Base-by-base conservation (phyloP, 2,329 filamentous ascomycete genomes). In the Alternaria rosae region DNA sequence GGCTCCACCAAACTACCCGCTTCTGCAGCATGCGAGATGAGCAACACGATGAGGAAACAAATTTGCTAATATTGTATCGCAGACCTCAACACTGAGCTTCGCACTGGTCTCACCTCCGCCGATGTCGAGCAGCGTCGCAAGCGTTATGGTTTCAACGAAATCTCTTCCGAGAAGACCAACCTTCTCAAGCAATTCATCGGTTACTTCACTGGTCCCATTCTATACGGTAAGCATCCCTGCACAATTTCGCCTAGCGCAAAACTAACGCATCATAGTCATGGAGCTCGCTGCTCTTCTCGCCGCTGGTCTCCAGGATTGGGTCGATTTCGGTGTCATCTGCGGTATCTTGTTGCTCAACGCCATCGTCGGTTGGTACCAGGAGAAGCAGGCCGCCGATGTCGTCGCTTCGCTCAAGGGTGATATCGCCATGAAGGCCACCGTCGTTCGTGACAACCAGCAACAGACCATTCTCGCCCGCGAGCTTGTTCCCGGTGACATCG, bases 301-400 rank as follows among this genome's bases (percentile, higher is more conserved):
- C 71, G 88, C 88, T 76, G 90, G 90, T 86, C 88, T 93, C 67
- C 85, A 86, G 78, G 89, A 91, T 81, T 92, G 90, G 90, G 86
- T 74, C 68, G 90, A 93, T 86, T 78, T 92, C 70, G 90, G 89
- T 86, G 89, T 93, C 79, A 92, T 92, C 78, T 87, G 89, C 72
- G 90, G 86, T 84, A 92, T 93, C 80, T 83, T 93, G 58, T 72
- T 89, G 76, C 88, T 93, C 66, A 93, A 93, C 82, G 90, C 90
- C 68, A 82, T 89, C 67, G 90, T 92, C 78, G 90, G 90, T 84
- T 92, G 90, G 87, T 92, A 92, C 80, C 90, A 92, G 79, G 90
- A 92, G 82, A 92, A 92, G 84, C 90, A 92, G 81, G 90, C 90
- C 72, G 90, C 89, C 69, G 90, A 92, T 80, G 89, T 71, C 64